Evolutionary conservation across 495 filamentous ascomycete species (phyloP), one percentile per base, ranked within the genome.

Genomic region (Penicillium desertorum): DNA sequence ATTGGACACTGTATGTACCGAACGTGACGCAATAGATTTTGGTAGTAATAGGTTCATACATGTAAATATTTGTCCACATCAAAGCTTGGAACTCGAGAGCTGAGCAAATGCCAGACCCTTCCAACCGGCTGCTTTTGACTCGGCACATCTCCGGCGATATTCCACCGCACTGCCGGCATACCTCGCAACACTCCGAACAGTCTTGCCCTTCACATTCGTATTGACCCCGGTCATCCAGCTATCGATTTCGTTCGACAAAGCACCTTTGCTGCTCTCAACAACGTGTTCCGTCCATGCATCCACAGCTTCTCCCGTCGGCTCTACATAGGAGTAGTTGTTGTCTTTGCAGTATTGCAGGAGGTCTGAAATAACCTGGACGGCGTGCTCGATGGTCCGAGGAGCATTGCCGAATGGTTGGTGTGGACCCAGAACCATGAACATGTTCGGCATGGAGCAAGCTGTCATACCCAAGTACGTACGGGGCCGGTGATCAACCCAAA

Each of bases 171-270:
- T 48, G 2, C 64, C 64, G 20, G 58, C 56, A 27, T 72, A 74
- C 27, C 71, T 54, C n/a, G 69, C 68, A 42, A 71, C 56, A 37
- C 60, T 69, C 17, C 69, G 57, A 58, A 61, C 58, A 42, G 61
- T 59, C 54, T 72, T 74, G 3, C 62, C 47, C 22, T 62, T 56
- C 8, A 71, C 45, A 56, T 71, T 74, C 43, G 64, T 72, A 51
- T 74, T 72, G 5, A 72, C 68, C 9, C 68, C 70, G 10, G 68
- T 74, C 71, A 72, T 71, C 70, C 68, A 74, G 36, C 63, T 66
- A 25, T 65, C 62, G 22, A 62, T 46, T 23, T 65, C 63, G 11
- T 65, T 65, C 3, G 60, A 54, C 20, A 65, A 25, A 17, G 57
- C 49, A 0, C 56, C 57, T 50, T 60, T 65, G 54, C 63, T 65